phyloP scores from a whole-genome alignment of 2,329 filamentous ascomycete genomes.

The Colletotrichum sp. region DNA sequence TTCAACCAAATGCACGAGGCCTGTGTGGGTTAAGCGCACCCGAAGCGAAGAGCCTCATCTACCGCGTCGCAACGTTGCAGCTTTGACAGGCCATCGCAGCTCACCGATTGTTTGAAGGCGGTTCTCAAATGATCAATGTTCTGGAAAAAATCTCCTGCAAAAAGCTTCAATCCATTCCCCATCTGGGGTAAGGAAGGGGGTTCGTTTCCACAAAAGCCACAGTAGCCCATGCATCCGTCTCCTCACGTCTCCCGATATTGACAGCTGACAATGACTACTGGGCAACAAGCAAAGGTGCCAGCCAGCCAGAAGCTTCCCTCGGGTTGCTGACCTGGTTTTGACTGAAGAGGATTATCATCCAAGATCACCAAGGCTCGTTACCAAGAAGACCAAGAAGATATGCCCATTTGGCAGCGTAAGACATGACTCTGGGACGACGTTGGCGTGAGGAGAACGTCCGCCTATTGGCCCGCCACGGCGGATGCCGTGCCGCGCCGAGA shows the following conservation, averaged over 20 bases:
- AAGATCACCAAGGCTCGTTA: slow-evolving; percentile 1
- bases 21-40: background rate
- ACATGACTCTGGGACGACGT: slow-evolving; percentile 13
- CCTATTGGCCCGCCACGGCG: slow-evolving; percentile 9
- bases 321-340: background rate
- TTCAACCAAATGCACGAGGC: background rate
- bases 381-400: background rate
- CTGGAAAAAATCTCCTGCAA: background rate
- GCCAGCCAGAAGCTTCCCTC: background rate
- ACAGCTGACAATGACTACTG: slow-evolving; percentile 1
- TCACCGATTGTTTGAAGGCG: background rate
- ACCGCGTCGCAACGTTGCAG: background rate
- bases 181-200: background rate
- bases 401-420: slow-evolving; percentile 1
- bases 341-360: background rate
- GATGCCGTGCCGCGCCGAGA: slow-evolving; percentile 19
- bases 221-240: background rate
- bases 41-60: background rate
- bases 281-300: background rate
- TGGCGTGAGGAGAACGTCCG: background rate
- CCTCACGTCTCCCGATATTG: background rate
- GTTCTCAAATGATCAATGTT: background rate
- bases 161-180: background rate
- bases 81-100: background rate
- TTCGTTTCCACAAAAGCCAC: background rate